Base-by-base conservation (phyloP, 2,329 filamentous ascomycete species). In the Microsporum canis region DNA sequence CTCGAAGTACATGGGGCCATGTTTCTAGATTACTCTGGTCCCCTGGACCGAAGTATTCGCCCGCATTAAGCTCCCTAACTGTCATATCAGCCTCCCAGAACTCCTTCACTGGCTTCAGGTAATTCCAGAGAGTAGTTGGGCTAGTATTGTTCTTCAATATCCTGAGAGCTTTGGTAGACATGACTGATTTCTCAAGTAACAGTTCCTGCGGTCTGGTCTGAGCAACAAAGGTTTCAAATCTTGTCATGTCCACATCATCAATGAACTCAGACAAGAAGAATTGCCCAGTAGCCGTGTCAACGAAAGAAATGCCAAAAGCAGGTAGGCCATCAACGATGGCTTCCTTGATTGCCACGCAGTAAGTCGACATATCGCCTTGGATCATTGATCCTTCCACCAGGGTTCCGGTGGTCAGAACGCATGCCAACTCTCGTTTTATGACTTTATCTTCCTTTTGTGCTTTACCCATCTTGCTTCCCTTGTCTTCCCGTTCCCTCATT, bases 361-460 rank as follows among this genome's bases (percentile, higher is more conserved):
- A 97, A 0, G 91, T 95, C 1, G 94, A 89, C 87, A 96, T 96
- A 72, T 99, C 94, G 70, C 96, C 90, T 72, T 97, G 92, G 45
- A 99, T 83, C 94, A 99, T 99, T 66, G 89, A 86, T 14, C 90
- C 91, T 63, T 99, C 94, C 3, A 99, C 92, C 1, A 99, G 82
- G 0, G 94, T 99, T 36, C 94, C 94, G 5, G 87, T 86, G 0
- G 94, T 99, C 33, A 99, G 80, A 10, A 99, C 90, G 68, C 90
- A 94, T 0, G 91, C 87, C 39, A 99, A 79, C 73, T 99, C 91
- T 71, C 94, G 84, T 55, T 85, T 87, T 67, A 99, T 99, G 68
- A 99, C 86, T 73, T 97, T 96, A 73, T 96, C 91, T 38, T 86
- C 87, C 72, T 91, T 94, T 73, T 82, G 79, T 61, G 76, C 70